A percentile compares a stretch with the other conserved stretches of the same genome.
phyloP scores from a whole-genome alignment of 192 early-diverging fungal genomes.

The Coemansia sp. region DNA sequence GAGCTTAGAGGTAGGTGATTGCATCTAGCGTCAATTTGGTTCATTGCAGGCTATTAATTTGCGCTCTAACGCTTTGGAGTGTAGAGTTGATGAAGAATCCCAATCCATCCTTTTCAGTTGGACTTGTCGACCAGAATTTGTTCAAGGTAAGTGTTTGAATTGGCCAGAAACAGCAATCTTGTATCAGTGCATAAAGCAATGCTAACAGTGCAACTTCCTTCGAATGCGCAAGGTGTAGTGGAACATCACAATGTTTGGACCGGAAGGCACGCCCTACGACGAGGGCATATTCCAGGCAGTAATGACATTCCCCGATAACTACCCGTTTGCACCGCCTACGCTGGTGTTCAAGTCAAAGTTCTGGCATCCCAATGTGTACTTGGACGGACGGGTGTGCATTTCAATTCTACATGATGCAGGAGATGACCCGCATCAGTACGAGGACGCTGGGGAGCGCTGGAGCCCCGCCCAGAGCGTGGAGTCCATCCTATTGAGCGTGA shows the following conservation, averaged over 20 bases:
- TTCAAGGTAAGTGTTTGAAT: slow-evolving; percentile 67
- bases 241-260: slow-evolving; percentile 89
- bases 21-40: not conserved
- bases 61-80: not conserved
- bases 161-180: not conserved
- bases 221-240: slow-evolving; percentile 54
- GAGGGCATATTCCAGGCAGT: slow-evolving; percentile 92
- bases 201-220: not conserved
- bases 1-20: slow-evolving; percentile 29
- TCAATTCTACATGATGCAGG: slow-evolving; percentile 86
- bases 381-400: slow-evolving; percentile 89
- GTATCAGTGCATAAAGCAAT: not conserved
- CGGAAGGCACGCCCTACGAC: slow-evolving; percentile 84
- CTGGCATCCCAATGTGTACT: slow-evolving; percentile 94
- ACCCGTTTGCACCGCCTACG: slow-evolving; percentile 86
- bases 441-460: slow-evolving; percentile 88
- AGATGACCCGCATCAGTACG: slow-evolving; percentile 92
- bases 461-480: slow-evolving; percentile 94
- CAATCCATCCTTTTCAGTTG: slow-evolving; percentile 86
- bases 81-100: slow-evolving; percentile 73
- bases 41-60: not conserved
- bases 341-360: slow-evolving; percentile 83
- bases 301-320: slow-evolving; percentile 68
- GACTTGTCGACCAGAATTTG: slow-evolving; percentile 79
- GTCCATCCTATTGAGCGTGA: slow-evolving; percentile 85